These are phyloP conservation scores for Solanum sparsipilum DNA, from an alignment of 257 asterid species.

Conservation along the genomic window DNA sequence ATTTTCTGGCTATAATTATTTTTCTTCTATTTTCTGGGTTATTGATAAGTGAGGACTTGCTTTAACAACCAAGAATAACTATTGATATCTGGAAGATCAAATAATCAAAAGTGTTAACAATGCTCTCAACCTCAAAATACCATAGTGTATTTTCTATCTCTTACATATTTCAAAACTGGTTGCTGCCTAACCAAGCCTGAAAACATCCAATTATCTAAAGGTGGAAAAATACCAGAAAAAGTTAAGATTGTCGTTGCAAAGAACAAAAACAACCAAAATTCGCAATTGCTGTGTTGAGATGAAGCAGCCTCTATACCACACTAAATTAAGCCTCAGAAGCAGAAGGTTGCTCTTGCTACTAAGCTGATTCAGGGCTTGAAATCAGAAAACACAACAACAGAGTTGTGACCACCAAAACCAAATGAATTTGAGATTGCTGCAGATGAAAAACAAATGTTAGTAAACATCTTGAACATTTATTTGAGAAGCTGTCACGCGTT, in stretches of 20 bases:
- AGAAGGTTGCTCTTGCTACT: constrained; percentile 8
- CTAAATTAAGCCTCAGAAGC: not conserved
- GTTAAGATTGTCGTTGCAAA: not conserved
- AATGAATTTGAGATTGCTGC: constrained; percentile 84
- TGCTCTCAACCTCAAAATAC: not conserved
- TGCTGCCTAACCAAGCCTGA: constrained; percentile 12
- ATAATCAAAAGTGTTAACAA: not conserved
- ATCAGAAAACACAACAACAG: constrained; percentile 62
- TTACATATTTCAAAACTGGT: not conserved
- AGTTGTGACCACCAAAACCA: constrained; percentile 85
- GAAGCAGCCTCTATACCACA: not conserved
- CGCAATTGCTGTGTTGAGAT: constrained; percentile 1
- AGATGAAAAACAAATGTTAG: not conserved
- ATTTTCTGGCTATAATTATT: not conserved
- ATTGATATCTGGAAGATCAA: not conserved
- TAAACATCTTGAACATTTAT: not conserved
- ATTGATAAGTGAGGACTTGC: not conserved
- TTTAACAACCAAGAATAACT: not conserved
- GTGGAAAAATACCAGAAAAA: not conserved
- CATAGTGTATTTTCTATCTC: not conserved
- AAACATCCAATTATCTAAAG: not conserved
- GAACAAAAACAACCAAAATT: constrained; percentile 9
- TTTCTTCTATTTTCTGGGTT: not conserved
- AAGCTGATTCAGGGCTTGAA: constrained; percentile 43
- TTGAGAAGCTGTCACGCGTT: not conserved